A percentile compares a stretch with the other conserved stretches of the same genome.
These are phyloP conservation scores for Karstenula rhodostoma DNA, from an alignment of 2,329 filamentous ascomycete genomes.

Conservation along the genomic window DNA sequence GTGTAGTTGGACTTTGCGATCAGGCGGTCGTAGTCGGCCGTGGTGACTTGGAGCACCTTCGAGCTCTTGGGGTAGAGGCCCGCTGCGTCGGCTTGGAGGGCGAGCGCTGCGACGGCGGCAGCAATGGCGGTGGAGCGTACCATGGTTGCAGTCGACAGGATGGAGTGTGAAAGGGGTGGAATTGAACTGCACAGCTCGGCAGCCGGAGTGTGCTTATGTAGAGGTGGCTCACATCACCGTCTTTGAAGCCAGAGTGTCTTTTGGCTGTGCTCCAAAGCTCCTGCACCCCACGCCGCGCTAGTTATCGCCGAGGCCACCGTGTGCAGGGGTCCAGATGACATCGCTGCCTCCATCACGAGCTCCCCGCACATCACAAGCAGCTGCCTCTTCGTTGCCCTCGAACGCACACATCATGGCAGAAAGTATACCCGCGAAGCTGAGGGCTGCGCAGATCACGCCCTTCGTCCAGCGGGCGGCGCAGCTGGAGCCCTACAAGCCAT, in stretches of 20 bases:
- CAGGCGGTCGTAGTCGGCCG: slow-evolving; percentile 79
- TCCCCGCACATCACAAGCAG: slow-evolving; percentile 2
- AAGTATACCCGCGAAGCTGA: slow-evolving; percentile 74
- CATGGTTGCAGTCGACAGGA: slow-evolving; percentile 34
- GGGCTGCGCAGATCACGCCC: slow-evolving; percentile 80
- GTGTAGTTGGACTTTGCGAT: slow-evolving; percentile 92
- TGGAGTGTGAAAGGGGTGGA: slow-evolving; percentile 13
- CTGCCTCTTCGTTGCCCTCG: slow-evolving; percentile 8
- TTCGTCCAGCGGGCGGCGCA: slow-evolving; percentile 86
- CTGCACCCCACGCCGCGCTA: slow-evolving; percentile 30
- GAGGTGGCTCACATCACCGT: slow-evolving; percentile 26
- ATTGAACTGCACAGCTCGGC: slow-evolving; percentile 15
- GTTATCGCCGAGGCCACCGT: slow-evolving; percentile 10
- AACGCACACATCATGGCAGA: slow-evolving; percentile 68
- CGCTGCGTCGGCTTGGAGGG: slow-evolving; percentile 73
- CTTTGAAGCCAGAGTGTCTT: slow-evolving; percentile 33
- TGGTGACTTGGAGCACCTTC: slow-evolving; percentile 82
- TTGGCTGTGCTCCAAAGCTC: slow-evolving; percentile 23
- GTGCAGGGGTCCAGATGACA: slow-evolving; percentile 18
- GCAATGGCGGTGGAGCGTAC: slow-evolving; percentile 50
- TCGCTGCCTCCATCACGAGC: slow-evolving; percentile 7
- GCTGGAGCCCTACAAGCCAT: slow-evolving; percentile 82
- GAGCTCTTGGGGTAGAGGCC: slow-evolving; percentile 87
- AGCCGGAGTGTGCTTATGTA: slow-evolving; percentile 25
- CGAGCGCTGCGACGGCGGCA: slow-evolving; percentile 66